Base-by-base conservation (phyloP, 164 flowering plant genomes). In the Paratinospora sagittata region DNA sequence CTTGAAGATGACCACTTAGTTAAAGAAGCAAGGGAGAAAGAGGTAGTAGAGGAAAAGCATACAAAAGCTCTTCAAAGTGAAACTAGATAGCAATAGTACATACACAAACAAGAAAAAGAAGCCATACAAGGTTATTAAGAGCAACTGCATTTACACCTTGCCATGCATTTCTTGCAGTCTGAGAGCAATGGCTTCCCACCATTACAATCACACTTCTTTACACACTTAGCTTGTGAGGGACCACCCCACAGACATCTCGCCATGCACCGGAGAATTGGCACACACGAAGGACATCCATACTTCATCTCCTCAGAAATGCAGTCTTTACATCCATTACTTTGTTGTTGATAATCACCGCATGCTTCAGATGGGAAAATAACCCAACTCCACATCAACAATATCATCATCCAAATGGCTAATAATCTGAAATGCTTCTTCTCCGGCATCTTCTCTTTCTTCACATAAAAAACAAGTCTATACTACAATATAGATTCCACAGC, bases 131-230 rank as follows among this genome's bases (percentile, higher is more conserved):
- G 11, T 30, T 37, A 45, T 67, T 26, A 9, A 71, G 72, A 47
- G 69, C 95, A 90, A 74, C 83, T 85, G 75, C 92, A 90, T 72
- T 84, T 90, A 86, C 96, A 88, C 52, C 74, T 70, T 0, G 79
- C 78, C 87, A 88, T 80, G 85, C 96, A 90, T 41, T 77, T 84
- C 81, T 85, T 88, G 82, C 96, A 90, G 47, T 82, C 85, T 0
- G 82, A 75, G 41, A 86, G 79, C 10, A 47, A 75, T 7, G 89
- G 85, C 45, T 73, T 81, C n/a, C 80, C 84, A 27, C 75, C 82
- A 30, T 74, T 49, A 72, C 89, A 84, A 69, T 84, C 86, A 17
- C 96, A 87, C 71, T 61, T 80, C 74, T 76, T 81, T 1, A 71
- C 60, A 52, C 96, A 88, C 63, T 75, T 74, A 0, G 78, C 0